Base-by-base conservation (phyloP, 208 protist genomes). In the Trypanosoma mega region DNA sequence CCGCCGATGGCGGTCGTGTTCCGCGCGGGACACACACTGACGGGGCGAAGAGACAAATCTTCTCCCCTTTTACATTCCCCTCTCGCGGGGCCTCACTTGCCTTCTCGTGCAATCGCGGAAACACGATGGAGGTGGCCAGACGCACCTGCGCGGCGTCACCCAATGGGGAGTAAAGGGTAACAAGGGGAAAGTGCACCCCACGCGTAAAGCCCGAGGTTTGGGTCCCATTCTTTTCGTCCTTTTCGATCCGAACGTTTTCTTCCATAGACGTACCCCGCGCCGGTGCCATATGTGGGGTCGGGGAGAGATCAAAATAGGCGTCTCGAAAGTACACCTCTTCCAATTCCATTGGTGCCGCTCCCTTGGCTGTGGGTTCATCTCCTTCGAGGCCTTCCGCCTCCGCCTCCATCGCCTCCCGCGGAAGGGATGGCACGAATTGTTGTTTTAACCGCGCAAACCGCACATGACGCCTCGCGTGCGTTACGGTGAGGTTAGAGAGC, bases 281-380 rank as follows among this genome's bases (percentile, higher is more conserved):
- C 23, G 27, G 9, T 31, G 51, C 34, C 34, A 29, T 18, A 9
- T 45, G 43, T 16, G 70, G 63, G 3, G 64, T 34, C n/a, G 61
- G 44, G 51, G 66, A 67, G 18, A 89, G 58, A 47, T 89, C 53
- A 62, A 78, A 80, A 37, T 66, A 51, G 6, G 24, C 36, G 33
- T 89, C 82, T 5, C 82, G 82, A 41, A 80, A 83, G 36, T 85
- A 89, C 20, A 80, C 51, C 7, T 69, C 37, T 21, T 72, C 71
- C 21, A 72, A 51, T 1, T 76, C 60, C 46, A 84, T n/a, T n/a
- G n/a, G n/a, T n/a, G n/a, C n/a, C n/a, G n/a, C n/a, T n/a, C n/a
- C n/a, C n/a, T n/a, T n/a, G n/a, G n/a, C n/a, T n/a, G n/a, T n/a
- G n/a, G n/a, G 41, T 39, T 39, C 34, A 39, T 39, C 12, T 12